Evolutionary conservation across 2,329 filamentous ascomycete genomes (phyloP).

Genomic region (Phoma sp.): DNA sequence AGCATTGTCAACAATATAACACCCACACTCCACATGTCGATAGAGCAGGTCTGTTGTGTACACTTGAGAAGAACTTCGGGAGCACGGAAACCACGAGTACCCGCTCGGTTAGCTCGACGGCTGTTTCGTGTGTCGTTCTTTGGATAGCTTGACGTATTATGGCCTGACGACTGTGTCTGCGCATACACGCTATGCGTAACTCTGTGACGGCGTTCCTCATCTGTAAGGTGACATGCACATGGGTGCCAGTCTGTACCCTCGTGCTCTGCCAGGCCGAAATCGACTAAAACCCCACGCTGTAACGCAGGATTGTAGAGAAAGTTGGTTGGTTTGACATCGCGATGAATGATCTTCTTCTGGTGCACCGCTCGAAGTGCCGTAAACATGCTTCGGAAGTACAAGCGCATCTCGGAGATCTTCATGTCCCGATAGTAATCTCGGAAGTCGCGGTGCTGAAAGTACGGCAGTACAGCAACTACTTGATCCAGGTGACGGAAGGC

Average conservation of each 20-base stretch:
- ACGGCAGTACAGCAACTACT: slow-evolving; percentile 92
- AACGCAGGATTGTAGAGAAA: slow-evolving; percentile 88
- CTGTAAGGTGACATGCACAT: slow-evolving; percentile 78
- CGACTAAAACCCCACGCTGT: slow-evolving; percentile 89
- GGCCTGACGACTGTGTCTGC: slow-evolving; percentile 55
- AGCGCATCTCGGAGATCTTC: slow-evolving; percentile 81
- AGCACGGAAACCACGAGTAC: slow-evolving; percentile 92
- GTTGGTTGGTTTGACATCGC: slow-evolving; percentile 97
- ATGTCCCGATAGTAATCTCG: slow-evolving; percentile 92
- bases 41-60: slow-evolving; percentile 87
- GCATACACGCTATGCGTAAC: slow-evolving; percentile 66
- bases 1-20: slow-evolving; percentile 97
- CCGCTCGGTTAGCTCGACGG: slow-evolving; percentile 89
- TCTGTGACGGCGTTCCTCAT: slow-evolving; percentile 66
- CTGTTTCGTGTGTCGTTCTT: slow-evolving; percentile 89
- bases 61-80: slow-evolving; percentile 98
- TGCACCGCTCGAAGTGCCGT: slow-evolving; percentile 86
- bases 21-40: slow-evolving; percentile 96
- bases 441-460: slow-evolving; percentile 96
- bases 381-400: slow-evolving; percentile 90
- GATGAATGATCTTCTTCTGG: slow-evolving; percentile 82
- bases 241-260: slow-evolving; percentile 75
- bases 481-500: slow-evolving; percentile 96
- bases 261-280: slow-evolving; percentile 93
- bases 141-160: slow-evolving; percentile 71